These are phyloP conservation scores for Dendrobium nobile DNA, from an alignment of 106 monocot genomes.

Conservation along the genomic window DNA sequence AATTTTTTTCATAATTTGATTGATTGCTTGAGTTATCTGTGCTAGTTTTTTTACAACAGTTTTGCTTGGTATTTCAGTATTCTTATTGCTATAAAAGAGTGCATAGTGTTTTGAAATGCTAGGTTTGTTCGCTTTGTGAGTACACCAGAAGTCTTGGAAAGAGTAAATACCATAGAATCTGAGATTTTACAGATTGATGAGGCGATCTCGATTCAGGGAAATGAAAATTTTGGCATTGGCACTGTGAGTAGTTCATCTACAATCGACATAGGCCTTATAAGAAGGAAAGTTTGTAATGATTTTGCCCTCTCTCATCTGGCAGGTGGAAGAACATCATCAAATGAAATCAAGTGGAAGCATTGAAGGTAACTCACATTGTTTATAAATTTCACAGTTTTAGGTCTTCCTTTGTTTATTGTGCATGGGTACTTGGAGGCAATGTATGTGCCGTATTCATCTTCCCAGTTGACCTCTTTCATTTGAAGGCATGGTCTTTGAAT, in stretches of 20 bases:
- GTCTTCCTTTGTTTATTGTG: not conserved
- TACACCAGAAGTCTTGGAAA: constrained; percentile 64
- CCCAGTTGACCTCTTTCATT: not conserved
- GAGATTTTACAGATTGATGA: constrained; percentile 64
- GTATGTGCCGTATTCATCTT: not conserved
- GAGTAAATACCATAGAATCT: constrained; percentile 49
- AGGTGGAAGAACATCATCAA: constrained; percentile 49
- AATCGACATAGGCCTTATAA: not conserved
- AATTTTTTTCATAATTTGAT: not conserved
- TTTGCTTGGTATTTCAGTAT: not conserved
- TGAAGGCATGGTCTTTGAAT: not conserved
- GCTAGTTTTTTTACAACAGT: not conserved
- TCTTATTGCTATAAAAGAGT: not conserved
- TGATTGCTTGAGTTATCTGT: not conserved
- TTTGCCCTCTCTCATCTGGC: constrained; percentile 3
- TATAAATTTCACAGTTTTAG: not conserved
- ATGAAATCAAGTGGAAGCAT: constrained; percentile 15
- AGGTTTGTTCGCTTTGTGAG: constrained; percentile 79
- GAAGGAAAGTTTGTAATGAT: not conserved
- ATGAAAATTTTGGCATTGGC: constrained; percentile 29
- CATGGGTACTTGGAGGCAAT: not conserved
- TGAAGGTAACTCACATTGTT: constrained; percentile 13
- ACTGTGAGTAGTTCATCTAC: constrained; percentile 18
- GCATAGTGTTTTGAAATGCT: not conserved
- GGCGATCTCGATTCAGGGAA: constrained; percentile 42